Conservation (phyloP, 2,329 filamentous ascomycete species). For the Fusarium ambrosium region DNA sequence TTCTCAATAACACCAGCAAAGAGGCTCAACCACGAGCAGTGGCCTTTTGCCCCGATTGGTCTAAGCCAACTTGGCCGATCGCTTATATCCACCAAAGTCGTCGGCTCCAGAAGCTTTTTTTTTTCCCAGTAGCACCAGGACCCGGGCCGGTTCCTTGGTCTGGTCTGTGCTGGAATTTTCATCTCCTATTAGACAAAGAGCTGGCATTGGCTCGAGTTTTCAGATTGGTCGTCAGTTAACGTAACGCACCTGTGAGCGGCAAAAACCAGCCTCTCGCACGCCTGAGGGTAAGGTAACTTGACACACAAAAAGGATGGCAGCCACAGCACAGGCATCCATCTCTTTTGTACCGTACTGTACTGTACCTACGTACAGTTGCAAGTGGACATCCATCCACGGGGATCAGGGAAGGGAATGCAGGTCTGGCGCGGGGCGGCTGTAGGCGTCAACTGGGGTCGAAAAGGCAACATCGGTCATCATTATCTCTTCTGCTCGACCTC, state of each 20-base stretch:
- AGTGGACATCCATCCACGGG: slow-evolving; percentile 14
- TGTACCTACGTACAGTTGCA: slow-evolving; percentile 2
- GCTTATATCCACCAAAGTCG: slow-evolving; percentile 26
- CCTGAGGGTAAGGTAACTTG: slow-evolving; percentile 41
- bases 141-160: slow-evolving; percentile 19
- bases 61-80: slow-evolving; percentile 32
- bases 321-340: slow-evolving; percentile 1
- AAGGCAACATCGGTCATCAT: slow-evolving; percentile 36
- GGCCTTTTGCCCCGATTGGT: slow-evolving; percentile 46
- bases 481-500: slow-evolving; percentile 27
- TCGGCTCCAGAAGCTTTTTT: slow-evolving; percentile 35
- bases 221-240: slow-evolving; percentile 38
- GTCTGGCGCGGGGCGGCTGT: slow-evolving; percentile 37
- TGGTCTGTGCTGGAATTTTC: slow-evolving; percentile 18
- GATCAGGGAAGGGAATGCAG: slow-evolving; percentile 33
- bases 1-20: slow-evolving; percentile 24
- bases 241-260: slow-evolving; percentile 27
- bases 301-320: slow-evolving; percentile 22
- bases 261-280: slow-evolving; percentile 24
- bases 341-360: not conserved
- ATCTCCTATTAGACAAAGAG: not conserved
- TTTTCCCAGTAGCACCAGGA: not conserved
- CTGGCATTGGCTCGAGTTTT: slow-evolving; percentile 33
- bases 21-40: slow-evolving; percentile 41
- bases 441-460: slow-evolving; percentile 42